Conservation (phyloP, 2,329 filamentous ascomycete genomes). For the Colletotrichum chlorophyti region DNA sequence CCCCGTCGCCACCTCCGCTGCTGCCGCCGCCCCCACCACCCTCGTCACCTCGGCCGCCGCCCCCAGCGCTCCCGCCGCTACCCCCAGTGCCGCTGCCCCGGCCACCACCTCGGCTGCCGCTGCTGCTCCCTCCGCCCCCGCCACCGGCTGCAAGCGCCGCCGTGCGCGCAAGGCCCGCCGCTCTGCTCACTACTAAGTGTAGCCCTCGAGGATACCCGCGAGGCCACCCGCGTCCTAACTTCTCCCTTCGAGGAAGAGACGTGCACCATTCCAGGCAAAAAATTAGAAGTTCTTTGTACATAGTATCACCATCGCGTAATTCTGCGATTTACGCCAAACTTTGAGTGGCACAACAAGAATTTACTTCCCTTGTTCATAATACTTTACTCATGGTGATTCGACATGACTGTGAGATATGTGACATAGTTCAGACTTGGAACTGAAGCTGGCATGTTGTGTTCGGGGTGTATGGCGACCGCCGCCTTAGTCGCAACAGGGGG, state of each 20-base stretch:
- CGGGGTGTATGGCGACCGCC: too few relatives aligned
- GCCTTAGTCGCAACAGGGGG: too few relatives aligned
- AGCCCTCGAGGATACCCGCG: neutral
- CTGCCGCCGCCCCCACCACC: neutral
- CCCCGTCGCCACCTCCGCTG: neutral
- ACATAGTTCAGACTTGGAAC: too few relatives aligned
- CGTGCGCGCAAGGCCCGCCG: constrained; percentile 29
- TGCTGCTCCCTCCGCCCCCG: constrained; percentile 1
- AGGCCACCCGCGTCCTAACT: too few relatives aligned
- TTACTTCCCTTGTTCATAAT: constrained; percentile 6
- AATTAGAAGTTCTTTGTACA: constrained; percentile 26
- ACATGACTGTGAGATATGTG: neutral
- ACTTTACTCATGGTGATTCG: too few relatives aligned
- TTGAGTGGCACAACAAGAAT: constrained; percentile 21
- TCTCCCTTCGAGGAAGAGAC: too few relatives aligned
- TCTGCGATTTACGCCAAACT: constrained; percentile 19
- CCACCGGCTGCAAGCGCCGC: constrained; percentile 18
- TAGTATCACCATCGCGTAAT: constrained; percentile 20
- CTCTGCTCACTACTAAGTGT: constrained; percentile 25
- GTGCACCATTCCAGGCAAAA: constrained; percentile 14
- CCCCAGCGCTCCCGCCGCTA: constrained; percentile 3
- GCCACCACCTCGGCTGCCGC: constrained; percentile 8
- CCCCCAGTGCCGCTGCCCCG: neutral
- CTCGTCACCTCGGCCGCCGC: neutral
- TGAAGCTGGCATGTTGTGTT: too few relatives aligned